Evolutionary conservation across 495 filamentous ascomycete species (phyloP), one percentile per base, ranked within the genome.

Genomic region (Penicillium samsonianum): DNA sequence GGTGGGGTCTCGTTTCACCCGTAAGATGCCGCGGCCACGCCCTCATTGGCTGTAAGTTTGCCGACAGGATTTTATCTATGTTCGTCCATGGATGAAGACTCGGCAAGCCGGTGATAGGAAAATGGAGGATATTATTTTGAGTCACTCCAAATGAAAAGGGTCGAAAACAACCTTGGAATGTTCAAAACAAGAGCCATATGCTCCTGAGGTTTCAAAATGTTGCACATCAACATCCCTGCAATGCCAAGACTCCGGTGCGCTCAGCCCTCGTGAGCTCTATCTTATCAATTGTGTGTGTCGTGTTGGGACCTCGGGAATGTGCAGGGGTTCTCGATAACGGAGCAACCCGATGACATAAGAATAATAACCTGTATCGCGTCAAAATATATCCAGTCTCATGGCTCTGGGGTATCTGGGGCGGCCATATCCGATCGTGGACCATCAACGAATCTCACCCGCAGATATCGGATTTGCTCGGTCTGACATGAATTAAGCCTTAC

Each of bases 101-200:
- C 57, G 65, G 59, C 59, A 65, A 63, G 37, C 30, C 28, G 50
- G 57, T 63, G 61, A 47, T 28, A 31, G 33, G 38, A 17, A 38
- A 38, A 3, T n/a, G 6, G 8, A 4, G 10, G 35, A 37, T 16
- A n/a, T n/a, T 37, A n/a, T n/a, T n/a, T 8, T 0, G 16, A 37
- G 5, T 37, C 35, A n/a, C 14, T 37, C 2, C 35, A 16, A 33
- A 26, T 31, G 42, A 55, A 61, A 33, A 30, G 4, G 14, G 12
- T 35, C 12, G 2, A 25, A 53, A 19, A 14, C 12, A 17, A 14
- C 23, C 23, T 25, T 28, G 26, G 26, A 12, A 33, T 14, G 11
- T 33, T 14, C 30, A 33, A 33, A 33, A 20, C 19, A 28, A 19
- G 31, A 11, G 14, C 35, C 35, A 9, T n/a, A 28, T 11, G 2